Base-by-base conservation (phyloP, 2,329 filamentous ascomycete species). In the Sporothrix brasiliensis region DNA sequence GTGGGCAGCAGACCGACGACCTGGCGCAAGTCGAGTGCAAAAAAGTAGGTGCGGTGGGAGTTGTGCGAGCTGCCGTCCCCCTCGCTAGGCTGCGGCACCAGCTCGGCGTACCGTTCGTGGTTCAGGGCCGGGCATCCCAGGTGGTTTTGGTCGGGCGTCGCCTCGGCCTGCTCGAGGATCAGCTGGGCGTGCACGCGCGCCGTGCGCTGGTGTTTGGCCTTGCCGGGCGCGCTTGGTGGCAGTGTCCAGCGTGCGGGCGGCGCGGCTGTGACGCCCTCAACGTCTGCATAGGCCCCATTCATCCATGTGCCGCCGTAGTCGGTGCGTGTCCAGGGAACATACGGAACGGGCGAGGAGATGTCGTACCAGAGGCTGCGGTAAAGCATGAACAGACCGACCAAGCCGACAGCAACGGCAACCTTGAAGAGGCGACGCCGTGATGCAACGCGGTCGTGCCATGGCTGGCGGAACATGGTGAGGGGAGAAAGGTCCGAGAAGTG, bases 241-340 rank as follows among this genome's bases (percentile, higher is more conserved):
- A 67, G 19, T 0, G 16, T 9, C 63, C 63, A 67, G 6, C 13
- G 16, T 11, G 63, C 49, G 11, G 63, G 27, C 16, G 61, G 44
- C 14, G 61, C 27, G 2, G 9, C 41, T 27, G 52, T 14, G 21
- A 54, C 21, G 21, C 21, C 21, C 52, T 47, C 21, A n/a, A 44
- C 6, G n/a, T 24, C 27, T 24, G 44, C n/a, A 39, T 41, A 27
- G n/a, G 60, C 63, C 13, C 21, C 34, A 16, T 67, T 53, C 50
- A 44, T 67, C 63, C 63, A 67, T 49, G 27, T 67, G 63, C 63
- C 47, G 27, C 63, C 63, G 30, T 67, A 67, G 27, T 67, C 63
- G 27, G 63, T 10, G 49, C 63, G 50, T 2, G 63, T 21, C 63
- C 63, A 67, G 27, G 63, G 63, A n/a, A 30, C 39, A n/a, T 67